These are phyloP conservation scores for Chrysoporthe cubensis DNA, from an alignment of 2,329 filamentous ascomycete genomes.

Conservation along the genomic window DNA sequence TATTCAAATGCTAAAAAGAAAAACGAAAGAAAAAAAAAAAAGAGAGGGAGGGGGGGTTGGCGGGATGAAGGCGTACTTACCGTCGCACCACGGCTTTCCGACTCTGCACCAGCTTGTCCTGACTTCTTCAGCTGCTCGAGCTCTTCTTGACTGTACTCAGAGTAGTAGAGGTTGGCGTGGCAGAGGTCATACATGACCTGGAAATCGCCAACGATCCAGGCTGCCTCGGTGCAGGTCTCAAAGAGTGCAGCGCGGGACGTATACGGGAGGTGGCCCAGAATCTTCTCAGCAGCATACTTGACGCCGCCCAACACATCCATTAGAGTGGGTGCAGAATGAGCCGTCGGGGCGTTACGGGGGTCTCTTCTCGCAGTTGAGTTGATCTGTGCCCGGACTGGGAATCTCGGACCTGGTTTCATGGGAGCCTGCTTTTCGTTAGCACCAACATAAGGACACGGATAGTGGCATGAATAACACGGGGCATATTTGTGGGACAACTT, in stretches of 20 bases:
- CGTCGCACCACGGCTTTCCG: not conserved
- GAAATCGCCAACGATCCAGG: conserved; percentile 14
- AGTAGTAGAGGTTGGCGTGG: not conserved
- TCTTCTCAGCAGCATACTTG: conserved; percentile 1
- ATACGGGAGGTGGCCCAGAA: conserved; percentile 15
- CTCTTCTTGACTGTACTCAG: conserved; percentile 18
- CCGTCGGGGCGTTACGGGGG: not conserved
- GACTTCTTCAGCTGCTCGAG: conserved; percentile 8
- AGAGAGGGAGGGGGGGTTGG: too few relatives aligned
- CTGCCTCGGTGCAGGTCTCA: conserved; percentile 2
- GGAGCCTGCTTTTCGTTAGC: not conserved
- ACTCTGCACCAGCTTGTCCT: not conserved
- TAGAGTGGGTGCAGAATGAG: not conserved
- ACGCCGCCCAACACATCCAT: not conserved
- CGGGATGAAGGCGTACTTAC: not conserved
- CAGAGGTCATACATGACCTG: conserved; percentile 18
- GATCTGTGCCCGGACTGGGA: not conserved
- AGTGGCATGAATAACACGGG: too few relatives aligned
- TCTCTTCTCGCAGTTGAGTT: not conserved
- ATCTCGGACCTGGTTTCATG: not conserved
- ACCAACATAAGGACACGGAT: not conserved
- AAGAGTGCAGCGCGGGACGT: conserved; percentile 4
- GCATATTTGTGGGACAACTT: not conserved
- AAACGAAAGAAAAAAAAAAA: not conserved
- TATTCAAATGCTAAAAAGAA: not conserved